phyloP scores from a whole-genome alignment of 305 asterid species.

The Coffea humblotiana region DNA sequence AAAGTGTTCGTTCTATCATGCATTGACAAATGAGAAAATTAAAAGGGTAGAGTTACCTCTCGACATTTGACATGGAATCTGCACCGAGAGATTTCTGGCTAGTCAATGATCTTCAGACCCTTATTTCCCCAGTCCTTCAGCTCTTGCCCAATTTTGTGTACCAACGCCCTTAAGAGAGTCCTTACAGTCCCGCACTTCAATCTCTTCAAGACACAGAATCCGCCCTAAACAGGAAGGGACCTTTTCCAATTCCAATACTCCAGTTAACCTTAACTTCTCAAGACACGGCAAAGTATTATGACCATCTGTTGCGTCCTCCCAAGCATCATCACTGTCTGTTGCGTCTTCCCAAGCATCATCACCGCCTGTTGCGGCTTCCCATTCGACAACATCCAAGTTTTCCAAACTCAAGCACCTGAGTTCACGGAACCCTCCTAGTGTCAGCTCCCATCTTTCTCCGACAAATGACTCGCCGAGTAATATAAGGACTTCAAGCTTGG shows the following conservation, averaged over 20 bases:
- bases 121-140: neutral
- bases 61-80: neutral
- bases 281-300: neutral
- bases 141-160: neutral
- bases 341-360: too few relatives aligned
- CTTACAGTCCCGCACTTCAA: neutral
- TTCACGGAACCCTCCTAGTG: neutral
- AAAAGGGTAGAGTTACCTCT: neutral
- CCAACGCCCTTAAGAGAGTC: neutral
- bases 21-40: too few relatives aligned
- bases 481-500: conserved; percentile 6
- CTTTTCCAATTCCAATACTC: neutral
- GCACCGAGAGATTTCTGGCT: neutral
- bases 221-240: neutral
- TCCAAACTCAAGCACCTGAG: conserved; percentile 10
- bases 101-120: neutral
- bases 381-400: neutral
- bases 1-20: too few relatives aligned
- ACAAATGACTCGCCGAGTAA: neutral
- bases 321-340: too few relatives aligned
- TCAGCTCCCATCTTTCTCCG: neutral
- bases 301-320: too few relatives aligned
- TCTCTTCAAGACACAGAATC: neutral
- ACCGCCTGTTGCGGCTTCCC: neutral
- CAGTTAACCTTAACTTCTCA: neutral